These are phyloP conservation scores for Juncus inflexus DNA, from an alignment of 176 grass and related monocot genomes.

Conservation along the genomic window DNA sequence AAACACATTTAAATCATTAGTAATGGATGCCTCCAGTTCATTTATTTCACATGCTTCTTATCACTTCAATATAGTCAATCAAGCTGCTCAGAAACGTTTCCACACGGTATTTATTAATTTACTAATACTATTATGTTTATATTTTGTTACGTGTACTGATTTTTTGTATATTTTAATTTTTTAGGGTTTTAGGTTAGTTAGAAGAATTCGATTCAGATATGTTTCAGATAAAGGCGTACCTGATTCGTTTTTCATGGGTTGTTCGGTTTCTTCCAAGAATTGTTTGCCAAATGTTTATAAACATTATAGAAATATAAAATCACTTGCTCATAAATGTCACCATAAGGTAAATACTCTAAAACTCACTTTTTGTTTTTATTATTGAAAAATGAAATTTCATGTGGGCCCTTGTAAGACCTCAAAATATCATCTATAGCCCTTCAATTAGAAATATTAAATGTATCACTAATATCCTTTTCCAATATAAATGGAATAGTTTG, in stretches of 20 bases:
- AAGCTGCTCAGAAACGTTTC: not conserved
- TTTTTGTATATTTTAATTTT: slow-evolving; percentile 17
- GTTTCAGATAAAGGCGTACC: slow-evolving; percentile 28
- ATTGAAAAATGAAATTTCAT: not conserved
- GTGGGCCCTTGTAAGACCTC: not conserved
- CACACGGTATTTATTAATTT: slow-evolving; percentile 16
- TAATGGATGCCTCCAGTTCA: not conserved
- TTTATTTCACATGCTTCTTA: slow-evolving; percentile 17
- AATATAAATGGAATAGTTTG: too few relatives aligned
- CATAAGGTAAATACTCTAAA: slow-evolving; percentile 39
- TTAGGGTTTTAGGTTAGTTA: slow-evolving; percentile 51
- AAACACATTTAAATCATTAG: too few relatives aligned
- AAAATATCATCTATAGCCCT: not conserved
- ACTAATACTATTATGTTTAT: not conserved
- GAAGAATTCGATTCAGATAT: slow-evolving; percentile 35
- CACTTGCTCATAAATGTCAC: slow-evolving; percentile 46
- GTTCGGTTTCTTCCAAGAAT: slow-evolving; percentile 63
- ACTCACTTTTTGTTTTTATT: slow-evolving; percentile 10
- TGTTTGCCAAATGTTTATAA: slow-evolving; percentile 51
- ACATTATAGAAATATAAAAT: slow-evolving; percentile 43
- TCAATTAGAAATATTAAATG: too few relatives aligned
- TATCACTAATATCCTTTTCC: too few relatives aligned
- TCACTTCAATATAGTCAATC: slow-evolving; percentile 6
- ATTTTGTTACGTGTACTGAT: slow-evolving; percentile 8
- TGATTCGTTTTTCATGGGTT: slow-evolving; percentile 80